A percentile compares a stretch with the other conserved stretches of the same genome.
These are phyloP conservation scores for Blastomyces gilchristii DNA, from an alignment of 2,329 filamentous ascomycete species.

Conservation along the genomic window DNA sequence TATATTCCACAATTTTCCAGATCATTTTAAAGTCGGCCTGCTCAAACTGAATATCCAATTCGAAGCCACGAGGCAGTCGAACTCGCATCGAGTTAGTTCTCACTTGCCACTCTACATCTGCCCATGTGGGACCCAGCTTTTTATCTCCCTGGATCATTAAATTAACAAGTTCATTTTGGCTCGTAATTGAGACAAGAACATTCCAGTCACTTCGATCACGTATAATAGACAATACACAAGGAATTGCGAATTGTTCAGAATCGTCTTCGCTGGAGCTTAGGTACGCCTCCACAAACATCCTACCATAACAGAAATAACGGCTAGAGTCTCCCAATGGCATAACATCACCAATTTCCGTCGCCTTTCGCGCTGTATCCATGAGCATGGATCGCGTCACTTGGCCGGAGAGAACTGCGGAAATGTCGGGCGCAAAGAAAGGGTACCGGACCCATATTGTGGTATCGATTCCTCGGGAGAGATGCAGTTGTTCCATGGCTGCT, in stretches of 20 bases:
- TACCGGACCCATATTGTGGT: slow-evolving; percentile 75
- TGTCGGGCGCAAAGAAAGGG: slow-evolving; percentile 60
- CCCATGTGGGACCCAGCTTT: slow-evolving; percentile 62
- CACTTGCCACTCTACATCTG: slow-evolving; percentile 69
- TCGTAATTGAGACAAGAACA: slow-evolving; percentile 63
- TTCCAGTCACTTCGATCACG: slow-evolving; percentile 59
- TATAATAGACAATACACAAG: slow-evolving; percentile 65
- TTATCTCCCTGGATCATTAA: slow-evolving; percentile 61
- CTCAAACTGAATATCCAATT: slow-evolving; percentile 58
- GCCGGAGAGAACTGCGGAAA: slow-evolving; percentile 59
- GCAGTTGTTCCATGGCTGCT: slow-evolving; percentile 49
- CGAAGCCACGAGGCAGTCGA: slow-evolving; percentile 63
- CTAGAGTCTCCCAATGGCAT: slow-evolving; percentile 68
- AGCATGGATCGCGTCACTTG: slow-evolving; percentile 36
- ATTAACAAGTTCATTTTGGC: slow-evolving; percentile 68
- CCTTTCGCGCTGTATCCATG: slow-evolving; percentile 38
- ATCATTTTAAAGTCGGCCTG: slow-evolving; percentile 70
- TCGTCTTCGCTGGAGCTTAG: slow-evolving; percentile 63
- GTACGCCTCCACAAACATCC: slow-evolving; percentile 63
- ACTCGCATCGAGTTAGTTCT: slow-evolving; percentile 57
- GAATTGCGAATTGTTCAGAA: slow-evolving; percentile 57
- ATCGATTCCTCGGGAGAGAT: slow-evolving; percentile 68
- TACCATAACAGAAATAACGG: slow-evolving; percentile 66
- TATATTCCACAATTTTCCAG: slow-evolving; percentile 79
- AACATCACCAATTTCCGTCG: slow-evolving; percentile 47